A percentile compares a stretch with the other conserved stretches of the same genome.
These are phyloP conservation scores for Phaffia rhodozyma DNA, from an alignment of 1,284 basidiomycete species.

Conservation along the genomic window DNA sequence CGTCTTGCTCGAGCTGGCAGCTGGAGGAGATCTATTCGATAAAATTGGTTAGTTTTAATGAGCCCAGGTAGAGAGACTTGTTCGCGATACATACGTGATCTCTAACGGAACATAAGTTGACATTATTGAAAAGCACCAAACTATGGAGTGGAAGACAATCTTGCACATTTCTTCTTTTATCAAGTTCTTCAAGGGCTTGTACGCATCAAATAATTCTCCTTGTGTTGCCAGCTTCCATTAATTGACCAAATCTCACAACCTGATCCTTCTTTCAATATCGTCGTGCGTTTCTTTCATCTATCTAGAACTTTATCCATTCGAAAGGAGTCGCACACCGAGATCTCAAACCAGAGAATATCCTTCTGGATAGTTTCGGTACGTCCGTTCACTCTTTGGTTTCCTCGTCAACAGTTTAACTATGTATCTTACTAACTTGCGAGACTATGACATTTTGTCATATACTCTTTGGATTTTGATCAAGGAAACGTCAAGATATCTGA, in stretches of 20 bases:
- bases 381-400: slow-evolving; percentile 9
- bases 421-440: neutral
- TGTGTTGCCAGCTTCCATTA: neutral
- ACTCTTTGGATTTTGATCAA: neutral
- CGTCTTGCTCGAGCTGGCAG: slow-evolving; percentile 83
- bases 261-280: slow-evolving; percentile 26
- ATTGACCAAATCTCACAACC: neutral
- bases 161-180: slow-evolving; percentile 82
- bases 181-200: slow-evolving; percentile 70
- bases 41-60: slow-evolving; percentile 63
- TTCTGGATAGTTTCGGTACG: slow-evolving; percentile 62
- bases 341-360: slow-evolving; percentile 88
- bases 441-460: neutral
- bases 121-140: slow-evolving; percentile 52
- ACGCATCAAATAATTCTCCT: slow-evolving; percentile 18
- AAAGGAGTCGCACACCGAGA: slow-evolving; percentile 93
- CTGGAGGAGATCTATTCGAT: slow-evolving; percentile 92
- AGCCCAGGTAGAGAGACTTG: neutral
- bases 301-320: slow-evolving; percentile 65
- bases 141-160: slow-evolving; percentile 71
- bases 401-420: neutral
- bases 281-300: slow-evolving; percentile 7
- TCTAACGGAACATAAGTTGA: neutral
- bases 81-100: neutral
- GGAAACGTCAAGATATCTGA: slow-evolving; percentile 76